phyloP scores from a whole-genome alignment of 2,329 filamentous ascomycete species.

The Botrytis aclada region DNA sequence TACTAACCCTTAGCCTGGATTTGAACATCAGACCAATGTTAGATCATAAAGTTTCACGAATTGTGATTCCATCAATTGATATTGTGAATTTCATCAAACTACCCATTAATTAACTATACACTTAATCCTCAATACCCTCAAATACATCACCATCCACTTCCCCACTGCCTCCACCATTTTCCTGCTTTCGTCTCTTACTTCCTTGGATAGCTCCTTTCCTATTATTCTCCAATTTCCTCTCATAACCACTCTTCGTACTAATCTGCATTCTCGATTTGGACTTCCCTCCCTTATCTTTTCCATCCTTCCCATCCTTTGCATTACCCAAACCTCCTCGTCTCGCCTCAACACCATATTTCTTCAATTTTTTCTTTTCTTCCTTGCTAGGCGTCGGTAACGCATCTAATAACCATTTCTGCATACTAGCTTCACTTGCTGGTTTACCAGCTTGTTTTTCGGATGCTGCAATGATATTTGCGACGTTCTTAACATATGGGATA shows the following conservation, averaged over 20 bases:
- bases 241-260: conserved; percentile 77
- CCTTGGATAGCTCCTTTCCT: conserved; percentile 58
- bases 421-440: conserved; percentile 49
- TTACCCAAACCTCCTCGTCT: conserved; percentile 46
- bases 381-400: conserved; percentile 81
- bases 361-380: conserved; percentile 77
- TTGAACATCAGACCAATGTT: not conserved
- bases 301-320: conserved; percentile 44
- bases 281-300: conserved; percentile 30
- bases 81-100: not conserved
- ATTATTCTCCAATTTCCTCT: conserved; percentile 67
- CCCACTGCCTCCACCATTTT: conserved; percentile 32
- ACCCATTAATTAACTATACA: not conserved
- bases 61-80: not conserved
- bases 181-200: conserved; percentile 52
- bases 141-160: conserved; percentile 39
- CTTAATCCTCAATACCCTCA: conserved; percentile 48
- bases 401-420: conserved; percentile 85
- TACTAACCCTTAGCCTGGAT: not conserved
- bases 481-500: conserved; percentile 81
- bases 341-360: conserved; percentile 75
- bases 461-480: conserved; percentile 86
- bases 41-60: not conserved
- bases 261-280: conserved; percentile 53
- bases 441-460: conserved; percentile 70